These are phyloP conservation scores for Entophlyctis luteolus DNA, from an alignment of 192 early-diverging fungal species.

Conservation along the genomic window DNA sequence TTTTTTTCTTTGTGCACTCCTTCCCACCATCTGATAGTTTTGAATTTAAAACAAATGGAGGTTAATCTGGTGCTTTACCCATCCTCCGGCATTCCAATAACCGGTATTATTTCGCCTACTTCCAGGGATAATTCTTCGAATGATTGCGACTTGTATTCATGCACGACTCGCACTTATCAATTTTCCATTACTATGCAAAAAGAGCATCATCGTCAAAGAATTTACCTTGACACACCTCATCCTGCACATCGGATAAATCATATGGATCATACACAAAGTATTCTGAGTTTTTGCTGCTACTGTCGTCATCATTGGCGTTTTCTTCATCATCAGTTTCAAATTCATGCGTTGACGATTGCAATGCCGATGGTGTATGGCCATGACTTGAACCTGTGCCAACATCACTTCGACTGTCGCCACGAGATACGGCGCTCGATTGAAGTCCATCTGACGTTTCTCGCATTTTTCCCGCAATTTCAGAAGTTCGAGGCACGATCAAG, in stretches of 20 bases:
- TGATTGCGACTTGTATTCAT: constrained; percentile 45
- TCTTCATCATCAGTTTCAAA: not conserved
- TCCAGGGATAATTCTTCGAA: constrained; percentile 43
- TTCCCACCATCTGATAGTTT: no score
- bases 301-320: not conserved
- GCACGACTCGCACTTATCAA: constrained; percentile 39
- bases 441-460: not conserved
- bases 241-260: constrained; percentile 38
- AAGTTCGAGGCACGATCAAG: no score
- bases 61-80: no score
- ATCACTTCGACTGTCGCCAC: not conserved
- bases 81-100: constrained; percentile 46
- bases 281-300: not conserved
- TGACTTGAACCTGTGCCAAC: not conserved
- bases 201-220: not conserved
- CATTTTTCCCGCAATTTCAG: no score
- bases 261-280: constrained; percentile 47
- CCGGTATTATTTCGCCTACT: constrained; percentile 47
- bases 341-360: not conserved
- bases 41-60: no score
- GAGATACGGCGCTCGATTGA: not conserved
- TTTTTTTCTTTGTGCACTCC: no score
- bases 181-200: not conserved
- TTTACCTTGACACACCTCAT: constrained; percentile 35
- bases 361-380: no score